These are phyloP conservation scores for Metschnikowia colocasiae DNA, from an alignment of 805 yeast genomes.

Conservation along the genomic window DNA sequence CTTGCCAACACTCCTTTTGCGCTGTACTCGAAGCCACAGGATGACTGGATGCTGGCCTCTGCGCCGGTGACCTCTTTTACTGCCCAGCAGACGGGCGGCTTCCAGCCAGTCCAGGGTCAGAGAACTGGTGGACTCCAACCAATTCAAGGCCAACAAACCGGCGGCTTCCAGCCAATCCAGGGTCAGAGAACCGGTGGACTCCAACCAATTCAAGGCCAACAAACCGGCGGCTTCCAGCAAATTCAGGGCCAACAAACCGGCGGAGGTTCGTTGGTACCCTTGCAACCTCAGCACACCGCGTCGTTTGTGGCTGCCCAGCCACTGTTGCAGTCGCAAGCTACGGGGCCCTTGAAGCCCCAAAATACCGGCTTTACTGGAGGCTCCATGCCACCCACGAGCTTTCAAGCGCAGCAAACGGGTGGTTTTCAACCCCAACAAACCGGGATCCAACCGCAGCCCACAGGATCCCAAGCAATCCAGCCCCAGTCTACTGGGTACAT, in stretches of 20 bases:
- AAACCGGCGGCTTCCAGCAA: constrained; percentile 1
- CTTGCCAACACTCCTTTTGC: constrained; percentile 47
- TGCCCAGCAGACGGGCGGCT: constrained; percentile 37
- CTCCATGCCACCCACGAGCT: constrained; percentile 13
- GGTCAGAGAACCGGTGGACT: background rate
- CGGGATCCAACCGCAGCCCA: constrained; percentile 8
- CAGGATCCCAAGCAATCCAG: constrained; percentile 24
- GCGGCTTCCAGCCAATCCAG: constrained; percentile 18
- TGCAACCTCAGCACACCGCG: constrained; percentile 70
- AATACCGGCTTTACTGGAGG: constrained; percentile 17
- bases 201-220: background rate
- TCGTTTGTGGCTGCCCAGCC: constrained; percentile 37
- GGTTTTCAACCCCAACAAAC: constrained; percentile 16
- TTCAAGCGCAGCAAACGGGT: constrained; percentile 19
- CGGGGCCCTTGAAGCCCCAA: constrained; percentile 32
- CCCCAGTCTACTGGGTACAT: constrained; percentile 55
- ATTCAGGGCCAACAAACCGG: constrained; percentile 41
- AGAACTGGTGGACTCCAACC: constrained; percentile 18
- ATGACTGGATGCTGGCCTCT: constrained; percentile 19
- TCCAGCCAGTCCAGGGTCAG: background rate
- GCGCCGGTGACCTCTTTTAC: constrained; percentile 28
- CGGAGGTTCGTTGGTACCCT: constrained; percentile 41
- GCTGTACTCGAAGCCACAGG: constrained; percentile 19
- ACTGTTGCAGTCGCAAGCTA: constrained; percentile 28
- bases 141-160: constrained; percentile 4